A percentile compares a stretch with the other conserved stretches of the same genome.
Conservation (phyloP, 73 alveolate species). For the Paraurostyla sp. region DNA sequence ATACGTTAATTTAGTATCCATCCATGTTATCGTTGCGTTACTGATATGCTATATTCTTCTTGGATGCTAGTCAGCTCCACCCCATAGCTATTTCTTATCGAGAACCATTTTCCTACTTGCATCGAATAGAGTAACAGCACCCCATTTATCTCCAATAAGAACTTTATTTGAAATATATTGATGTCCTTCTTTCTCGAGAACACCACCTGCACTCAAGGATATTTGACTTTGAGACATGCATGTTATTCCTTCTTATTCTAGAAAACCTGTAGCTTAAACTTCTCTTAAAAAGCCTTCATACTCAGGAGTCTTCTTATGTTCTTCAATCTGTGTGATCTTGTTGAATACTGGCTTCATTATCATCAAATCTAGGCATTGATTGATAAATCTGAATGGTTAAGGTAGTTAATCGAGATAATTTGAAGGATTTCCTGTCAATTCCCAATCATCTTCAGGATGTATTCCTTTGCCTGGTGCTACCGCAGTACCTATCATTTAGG, state of each 20-base stretch:
- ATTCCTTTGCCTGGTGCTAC: neutral
- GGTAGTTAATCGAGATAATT: slow-evolving; percentile 69
- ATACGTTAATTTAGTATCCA: slow-evolving; percentile 65
- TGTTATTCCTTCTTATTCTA: slow-evolving; percentile 45
- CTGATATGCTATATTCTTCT: slow-evolving; percentile 29
- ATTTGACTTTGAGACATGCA: neutral
- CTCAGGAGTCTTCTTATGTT: slow-evolving; percentile 66
- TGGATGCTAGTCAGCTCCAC: neutral
- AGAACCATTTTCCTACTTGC: slow-evolving; percentile 66
- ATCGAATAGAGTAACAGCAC: slow-evolving; percentile 61
- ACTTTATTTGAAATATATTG: slow-evolving; percentile 38
- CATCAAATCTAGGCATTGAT: slow-evolving; percentile 56
- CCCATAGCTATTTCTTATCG: slow-evolving; percentile 58
- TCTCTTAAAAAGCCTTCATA: slow-evolving; percentile 73
- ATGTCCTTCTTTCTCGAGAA: neutral
- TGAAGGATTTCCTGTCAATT: slow-evolving; percentile 58
- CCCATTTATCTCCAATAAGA: slow-evolving; percentile 69
- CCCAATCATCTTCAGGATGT: slow-evolving; percentile 65
- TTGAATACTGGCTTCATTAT: slow-evolving; percentile 64
- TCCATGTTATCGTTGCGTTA: slow-evolving; percentile 62
- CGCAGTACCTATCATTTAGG: neutral
- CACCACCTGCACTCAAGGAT: slow-evolving; percentile 22
- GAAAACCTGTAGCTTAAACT: slow-evolving; percentile 60
- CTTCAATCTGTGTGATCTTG: slow-evolving; percentile 59
- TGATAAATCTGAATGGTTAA: slow-evolving; percentile 66